Conservation (phyloP, 306 rosid species). For the Trifolium repens region DNA sequence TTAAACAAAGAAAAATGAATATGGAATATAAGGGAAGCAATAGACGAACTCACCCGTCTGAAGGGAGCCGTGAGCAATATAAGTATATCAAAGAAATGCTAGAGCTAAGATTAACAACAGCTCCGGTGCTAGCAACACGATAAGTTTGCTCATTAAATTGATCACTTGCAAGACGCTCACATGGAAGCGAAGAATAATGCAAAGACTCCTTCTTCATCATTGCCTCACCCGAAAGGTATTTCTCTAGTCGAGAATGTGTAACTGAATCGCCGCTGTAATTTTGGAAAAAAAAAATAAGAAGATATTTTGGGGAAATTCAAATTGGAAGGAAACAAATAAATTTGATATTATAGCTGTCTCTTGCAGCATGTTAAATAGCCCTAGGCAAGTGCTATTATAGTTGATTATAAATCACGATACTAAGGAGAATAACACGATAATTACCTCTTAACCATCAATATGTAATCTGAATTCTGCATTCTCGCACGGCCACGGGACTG, state of each 20-base stretch:
- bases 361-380: constrained; percentile 16
- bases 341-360: background rate
- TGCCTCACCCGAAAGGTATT: constrained; percentile 71
- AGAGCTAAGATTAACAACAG: constrained; percentile 66
- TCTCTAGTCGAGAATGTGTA: constrained; percentile 66
- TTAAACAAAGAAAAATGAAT: constrained; percentile 17
- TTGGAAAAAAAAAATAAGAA: constrained; percentile 30
- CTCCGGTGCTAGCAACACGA: constrained; percentile 74
- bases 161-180: constrained; percentile 53
- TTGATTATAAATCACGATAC: background rate
- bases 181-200: constrained; percentile 64
- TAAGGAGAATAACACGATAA: background rate
- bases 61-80: constrained; percentile 88
- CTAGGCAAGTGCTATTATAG: background rate
- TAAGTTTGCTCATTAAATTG: constrained; percentile 50
- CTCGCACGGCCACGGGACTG: constrained; percentile 96
- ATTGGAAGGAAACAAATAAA: background rate
- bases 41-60: constrained; percentile 76
- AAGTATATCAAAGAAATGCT: constrained; percentile 68
- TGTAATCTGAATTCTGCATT: constrained; percentile 72
- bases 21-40: constrained; percentile 8
- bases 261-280: constrained; percentile 66
- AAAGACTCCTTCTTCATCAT: constrained; percentile 74
- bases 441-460: constrained; percentile 81
- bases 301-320: background rate